Conservation (phyloP, 441 rosid genomes). For the Lepidium campestre region DNA sequence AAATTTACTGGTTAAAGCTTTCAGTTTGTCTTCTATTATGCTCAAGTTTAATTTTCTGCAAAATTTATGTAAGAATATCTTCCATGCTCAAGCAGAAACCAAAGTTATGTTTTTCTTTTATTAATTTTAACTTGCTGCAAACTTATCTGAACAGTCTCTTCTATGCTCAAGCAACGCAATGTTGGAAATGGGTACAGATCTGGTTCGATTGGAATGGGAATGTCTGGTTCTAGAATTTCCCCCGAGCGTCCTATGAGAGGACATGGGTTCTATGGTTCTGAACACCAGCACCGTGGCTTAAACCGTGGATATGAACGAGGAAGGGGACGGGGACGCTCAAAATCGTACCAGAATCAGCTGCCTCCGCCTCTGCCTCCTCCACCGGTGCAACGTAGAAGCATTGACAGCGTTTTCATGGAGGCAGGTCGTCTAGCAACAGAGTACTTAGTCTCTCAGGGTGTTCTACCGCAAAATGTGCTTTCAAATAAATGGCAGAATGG, state of each 20-base stretch:
- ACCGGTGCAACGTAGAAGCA: slow-evolving; percentile 39
- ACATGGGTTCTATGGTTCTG: slow-evolving; percentile 72
- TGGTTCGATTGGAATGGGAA: slow-evolving; percentile 55
- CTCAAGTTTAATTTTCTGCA: neutral
- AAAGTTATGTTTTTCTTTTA: neutral
- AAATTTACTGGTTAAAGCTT: neutral
- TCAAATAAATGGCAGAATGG: slow-evolving; percentile 77
- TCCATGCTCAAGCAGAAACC: slow-evolving; percentile 9
- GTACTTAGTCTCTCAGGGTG: slow-evolving; percentile 82
- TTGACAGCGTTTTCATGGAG: slow-evolving; percentile 64
- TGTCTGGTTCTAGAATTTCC: slow-evolving; percentile 55
- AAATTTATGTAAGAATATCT: neutral
- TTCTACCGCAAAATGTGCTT: slow-evolving; percentile 51
- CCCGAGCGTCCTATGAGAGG: slow-evolving; percentile 77
- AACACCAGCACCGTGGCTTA: slow-evolving; percentile 58
- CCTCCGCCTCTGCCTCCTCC: slow-evolving; percentile 40
- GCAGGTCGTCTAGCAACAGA: slow-evolving; percentile 94
- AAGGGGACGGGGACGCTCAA: slow-evolving; percentile 62
- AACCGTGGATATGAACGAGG: slow-evolving; percentile 80
- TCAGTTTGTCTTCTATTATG: neutral
- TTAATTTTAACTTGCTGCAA: neutral
- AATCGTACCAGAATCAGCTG: slow-evolving; percentile 41
- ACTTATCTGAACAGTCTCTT: neutral
- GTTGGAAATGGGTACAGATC: slow-evolving; percentile 88
- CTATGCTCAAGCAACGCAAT: slow-evolving; percentile 44